Conservation (phyloP, 345 rosid species). For the Camelina sativa region DNA sequence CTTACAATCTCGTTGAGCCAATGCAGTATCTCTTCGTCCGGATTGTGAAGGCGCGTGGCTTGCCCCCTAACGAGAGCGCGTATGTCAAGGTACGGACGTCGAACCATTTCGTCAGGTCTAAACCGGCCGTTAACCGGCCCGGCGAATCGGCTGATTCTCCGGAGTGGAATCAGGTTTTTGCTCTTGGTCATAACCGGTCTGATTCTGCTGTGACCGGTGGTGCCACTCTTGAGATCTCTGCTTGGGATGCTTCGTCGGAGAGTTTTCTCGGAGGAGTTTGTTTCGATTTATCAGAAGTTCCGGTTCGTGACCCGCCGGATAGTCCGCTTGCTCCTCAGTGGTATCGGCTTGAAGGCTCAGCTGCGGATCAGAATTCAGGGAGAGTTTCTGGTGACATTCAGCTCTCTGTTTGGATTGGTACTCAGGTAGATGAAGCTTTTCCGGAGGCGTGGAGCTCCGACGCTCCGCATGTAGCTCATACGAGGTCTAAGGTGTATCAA, state of each 20-base stretch:
- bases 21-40: conserved; percentile 81
- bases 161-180: conserved; percentile 91
- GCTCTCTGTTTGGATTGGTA: conserved; percentile 93
- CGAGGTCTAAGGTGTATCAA: conserved; percentile 92
- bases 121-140: conserved; percentile 63
- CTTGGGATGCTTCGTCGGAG: conserved; percentile 81
- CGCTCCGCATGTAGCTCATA: conserved; percentile 81
- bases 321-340: conserved; percentile 92
- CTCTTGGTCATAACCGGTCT: conserved; percentile 57
- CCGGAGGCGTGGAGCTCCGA: conserved; percentile 94
- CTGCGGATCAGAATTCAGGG: conserved; percentile 46
- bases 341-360: conserved; percentile 77
- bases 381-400: conserved; percentile 83
- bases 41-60: conserved; percentile 80
- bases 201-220: conserved; percentile 50
- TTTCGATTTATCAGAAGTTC: conserved; percentile 87
- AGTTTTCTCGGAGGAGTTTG: conserved; percentile 86
- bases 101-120: conserved; percentile 51
- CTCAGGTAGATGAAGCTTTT: conserved; percentile 93
- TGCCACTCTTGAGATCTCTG: conserved; percentile 76
- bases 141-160: conserved; percentile 67
- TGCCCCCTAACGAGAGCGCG: conserved; percentile 64
- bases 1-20: conserved; percentile 84
- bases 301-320: conserved; percentile 85
- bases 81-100: conserved; percentile 69